Evolutionary conservation across 1,284 basidiomycete genomes (phyloP).

Genomic region (Hypsizygus ulmarius): DNA sequence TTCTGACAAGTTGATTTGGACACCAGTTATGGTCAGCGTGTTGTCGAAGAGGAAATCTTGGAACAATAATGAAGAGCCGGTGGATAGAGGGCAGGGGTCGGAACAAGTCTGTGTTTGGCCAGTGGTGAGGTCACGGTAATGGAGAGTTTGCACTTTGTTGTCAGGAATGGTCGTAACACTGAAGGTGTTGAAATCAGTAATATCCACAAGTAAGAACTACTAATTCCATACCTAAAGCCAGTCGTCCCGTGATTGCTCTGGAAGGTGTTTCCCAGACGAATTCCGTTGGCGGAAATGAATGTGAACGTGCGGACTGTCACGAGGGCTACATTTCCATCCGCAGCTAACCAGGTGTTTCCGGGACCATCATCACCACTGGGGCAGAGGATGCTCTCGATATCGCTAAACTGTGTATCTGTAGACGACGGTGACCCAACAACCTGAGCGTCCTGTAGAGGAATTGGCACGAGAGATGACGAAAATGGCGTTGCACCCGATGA

Average conservation of each 20-base stretch:
- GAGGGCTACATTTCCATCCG: slow-evolving; percentile 65
- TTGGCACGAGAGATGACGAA: slow-evolving; percentile 87
- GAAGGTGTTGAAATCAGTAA: slow-evolving; percentile 10
- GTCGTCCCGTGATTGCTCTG: slow-evolving; percentile 77
- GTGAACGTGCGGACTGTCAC: slow-evolving; percentile 77
- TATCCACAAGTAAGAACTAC: slow-evolving; percentile 4
- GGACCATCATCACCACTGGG: slow-evolving; percentile 78
- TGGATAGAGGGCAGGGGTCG: slow-evolving; percentile 71
- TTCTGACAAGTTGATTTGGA: slow-evolving; percentile 76
- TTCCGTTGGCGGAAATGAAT: slow-evolving; percentile 70
- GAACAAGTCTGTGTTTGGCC: slow-evolving; percentile 73
- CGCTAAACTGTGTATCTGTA: slow-evolving; percentile 57
- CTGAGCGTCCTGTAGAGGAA: slow-evolving; percentile 68
- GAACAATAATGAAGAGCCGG: slow-evolving; percentile 71
- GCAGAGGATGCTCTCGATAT: slow-evolving; percentile 80
- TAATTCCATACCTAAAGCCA: slow-evolving; percentile 69
- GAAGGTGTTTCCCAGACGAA: slow-evolving; percentile 92
- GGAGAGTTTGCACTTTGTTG: slow-evolving; percentile 75
- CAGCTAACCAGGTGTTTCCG: slow-evolving; percentile 82
- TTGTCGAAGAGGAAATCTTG: slow-evolving; percentile 84
- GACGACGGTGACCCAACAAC: slow-evolving; percentile 75
- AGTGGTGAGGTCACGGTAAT: slow-evolving; percentile 75
- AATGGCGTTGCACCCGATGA: slow-evolving; percentile 80
- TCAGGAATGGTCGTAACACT: slow-evolving; percentile 87
- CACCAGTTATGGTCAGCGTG: slow-evolving; percentile 70